Evolutionary conservation across 306 rosid species (phyloP).

Genomic region (Chamaecrista fasciculata): DNA sequence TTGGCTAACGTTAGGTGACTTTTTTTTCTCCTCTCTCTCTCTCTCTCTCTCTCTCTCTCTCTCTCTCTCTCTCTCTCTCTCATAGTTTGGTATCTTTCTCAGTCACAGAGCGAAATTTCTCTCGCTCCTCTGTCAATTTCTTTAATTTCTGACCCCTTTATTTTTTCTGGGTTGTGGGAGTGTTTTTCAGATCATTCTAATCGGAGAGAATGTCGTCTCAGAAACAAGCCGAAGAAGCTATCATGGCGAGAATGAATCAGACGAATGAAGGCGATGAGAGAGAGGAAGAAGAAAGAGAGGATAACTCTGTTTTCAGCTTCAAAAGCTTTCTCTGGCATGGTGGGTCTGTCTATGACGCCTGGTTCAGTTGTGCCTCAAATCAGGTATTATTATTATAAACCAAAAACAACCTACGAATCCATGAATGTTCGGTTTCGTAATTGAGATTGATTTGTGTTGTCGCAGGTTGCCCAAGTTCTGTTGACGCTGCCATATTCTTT

Average conservation of each 20-base stretch:
- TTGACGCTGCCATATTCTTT: constrained; percentile 86
- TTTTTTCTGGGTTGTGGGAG: constrained; percentile 9
- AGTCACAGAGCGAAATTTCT: not conserved
- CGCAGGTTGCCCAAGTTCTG: constrained; percentile 94
- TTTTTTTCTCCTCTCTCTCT: too few species aligned
- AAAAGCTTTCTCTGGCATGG: constrained; percentile 84
- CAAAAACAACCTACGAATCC: not conserved
- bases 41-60: too few species aligned
- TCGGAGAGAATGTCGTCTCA: constrained; percentile 51
- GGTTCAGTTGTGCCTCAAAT: constrained; percentile 97
- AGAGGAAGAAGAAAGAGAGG: constrained; percentile 53
- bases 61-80: not conserved
- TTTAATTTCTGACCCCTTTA: not conserved
- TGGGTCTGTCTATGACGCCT: constrained; percentile 92
- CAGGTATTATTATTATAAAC: constrained; percentile 50
- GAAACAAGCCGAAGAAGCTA: constrained; percentile 73
- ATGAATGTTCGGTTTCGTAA: not conserved
- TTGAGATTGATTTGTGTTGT: constrained; percentile 1
- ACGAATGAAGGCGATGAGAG: constrained; percentile 45
- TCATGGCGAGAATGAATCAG: constrained; percentile 51
- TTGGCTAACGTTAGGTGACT: constrained; percentile 28
- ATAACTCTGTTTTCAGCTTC: constrained; percentile 39
- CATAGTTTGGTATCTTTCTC: constrained; percentile 27
- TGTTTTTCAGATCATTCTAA: constrained; percentile 34
- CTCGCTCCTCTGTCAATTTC: not conserved